Evolutionary conservation across 1,284 basidiomycete species (phyloP).

Genomic region (Xerocomus nothofagi): DNA sequence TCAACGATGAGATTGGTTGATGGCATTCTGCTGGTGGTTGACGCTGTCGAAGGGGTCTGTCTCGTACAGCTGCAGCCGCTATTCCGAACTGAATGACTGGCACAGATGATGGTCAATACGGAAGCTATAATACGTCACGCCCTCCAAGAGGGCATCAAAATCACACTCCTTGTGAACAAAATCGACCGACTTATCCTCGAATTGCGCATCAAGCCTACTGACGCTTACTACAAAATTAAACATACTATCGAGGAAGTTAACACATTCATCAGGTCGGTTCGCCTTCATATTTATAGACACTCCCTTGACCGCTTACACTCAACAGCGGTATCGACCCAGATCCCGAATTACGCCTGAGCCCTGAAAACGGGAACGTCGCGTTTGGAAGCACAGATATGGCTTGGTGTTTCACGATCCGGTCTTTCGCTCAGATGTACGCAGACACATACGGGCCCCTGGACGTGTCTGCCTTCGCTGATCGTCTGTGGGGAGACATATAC

Average conservation of each 20-base stretch:
- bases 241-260: conserved; percentile 99
- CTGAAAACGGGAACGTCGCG: conserved; percentile 95
- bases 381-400: conserved; percentile 97
- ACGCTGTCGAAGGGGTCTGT: conserved; percentile 91
- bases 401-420: conserved; percentile 95
- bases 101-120: conserved; percentile 85
- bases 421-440: conserved; percentile 96
- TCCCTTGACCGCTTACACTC: conserved; percentile 4
- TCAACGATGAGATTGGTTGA: conserved; percentile 87
- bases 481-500: conserved; percentile 99
- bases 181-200: conserved; percentile 97
- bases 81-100: conserved; percentile 12
- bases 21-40: conserved; percentile 92
- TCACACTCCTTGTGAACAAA: conserved; percentile 96
- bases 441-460: conserved; percentile 84
- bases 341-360: conserved; percentile 84
- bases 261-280: conserved; percentile 80
- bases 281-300: conserved; percentile 1
- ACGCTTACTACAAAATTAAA: conserved; percentile 99
- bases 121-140: conserved; percentile 87
- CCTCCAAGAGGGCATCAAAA: conserved; percentile 85
- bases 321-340: conserved; percentile 83
- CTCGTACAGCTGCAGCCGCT: not conserved
- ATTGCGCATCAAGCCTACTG: conserved; percentile 90
- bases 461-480: conserved; percentile 70